A percentile compares a stretch with the other conserved stretches of the same genome.
Evolutionary conservation across 768 basidiomycete species (phyloP).

Genomic region (Tricholoma hemisulphureum): DNA sequence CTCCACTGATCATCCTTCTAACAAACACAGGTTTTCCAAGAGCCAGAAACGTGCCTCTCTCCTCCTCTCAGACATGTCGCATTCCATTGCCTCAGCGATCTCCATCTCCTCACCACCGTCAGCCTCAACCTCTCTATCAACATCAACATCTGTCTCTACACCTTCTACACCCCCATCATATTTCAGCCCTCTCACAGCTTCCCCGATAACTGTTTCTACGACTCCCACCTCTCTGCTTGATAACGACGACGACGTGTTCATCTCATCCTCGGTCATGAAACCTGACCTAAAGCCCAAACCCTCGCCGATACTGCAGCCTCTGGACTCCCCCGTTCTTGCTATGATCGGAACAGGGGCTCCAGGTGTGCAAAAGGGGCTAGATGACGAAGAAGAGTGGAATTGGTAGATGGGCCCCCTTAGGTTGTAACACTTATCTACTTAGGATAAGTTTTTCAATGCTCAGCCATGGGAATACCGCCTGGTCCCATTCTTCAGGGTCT

Average conservation of each 20-base stretch:
- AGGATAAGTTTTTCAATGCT: too few relatives aligned
- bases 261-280: conserved; percentile 31
- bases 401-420: conserved; percentile 39
- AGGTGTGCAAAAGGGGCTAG: conserved; percentile 17
- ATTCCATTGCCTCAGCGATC: conserved; percentile 48
- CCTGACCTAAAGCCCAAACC: conserved; percentile 23
- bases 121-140: conserved; percentile 15
- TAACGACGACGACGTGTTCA: conserved; percentile 34
- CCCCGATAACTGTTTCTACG: conserved; percentile 14
- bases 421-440: too few relatives aligned
- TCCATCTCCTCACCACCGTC: conserved; percentile 35
- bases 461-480: too few relatives aligned
- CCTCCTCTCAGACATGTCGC: conserved; percentile 64
- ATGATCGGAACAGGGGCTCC: not conserved
- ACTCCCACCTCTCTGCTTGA: conserved; percentile 36
- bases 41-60: conserved; percentile 67
- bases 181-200: conserved; percentile 15
- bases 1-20: not conserved
- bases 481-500: not conserved
- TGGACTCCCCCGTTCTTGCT: not conserved
- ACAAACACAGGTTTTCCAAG: conserved; percentile 53
- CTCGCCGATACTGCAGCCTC: conserved; percentile 1
- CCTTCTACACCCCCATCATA: conserved; percentile 13
- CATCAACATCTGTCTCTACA: not conserved
- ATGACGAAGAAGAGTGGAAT: conserved; percentile 61